Conservation (phyloP, 768 basidiomycete species). For the Tricholoma saponaceum region DNA sequence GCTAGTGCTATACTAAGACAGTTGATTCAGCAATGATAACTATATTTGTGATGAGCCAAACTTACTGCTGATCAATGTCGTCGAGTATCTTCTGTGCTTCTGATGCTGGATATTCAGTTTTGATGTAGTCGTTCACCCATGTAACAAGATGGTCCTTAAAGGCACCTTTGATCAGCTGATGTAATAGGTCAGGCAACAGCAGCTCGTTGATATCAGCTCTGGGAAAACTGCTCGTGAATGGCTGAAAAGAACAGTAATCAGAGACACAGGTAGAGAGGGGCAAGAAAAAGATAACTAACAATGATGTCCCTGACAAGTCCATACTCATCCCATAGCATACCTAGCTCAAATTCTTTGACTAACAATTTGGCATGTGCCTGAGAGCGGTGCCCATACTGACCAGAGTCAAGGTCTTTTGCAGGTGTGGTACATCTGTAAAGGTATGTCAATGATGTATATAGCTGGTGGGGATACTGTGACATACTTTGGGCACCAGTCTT, state of each 20-base stretch:
- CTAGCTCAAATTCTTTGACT: not conserved
- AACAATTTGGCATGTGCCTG: not conserved
- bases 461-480: not conserved
- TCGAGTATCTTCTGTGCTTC: no score
- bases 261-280: no score
- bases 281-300: not conserved
- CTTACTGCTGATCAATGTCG: no score
- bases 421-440: not conserved
- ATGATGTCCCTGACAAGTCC: not conserved
- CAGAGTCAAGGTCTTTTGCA: not conserved
- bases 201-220: slow-evolving; percentile 26
- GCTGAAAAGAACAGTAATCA: not conserved
- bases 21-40: not conserved
- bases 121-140: no score
- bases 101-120: no score
- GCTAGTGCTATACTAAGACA: no score
- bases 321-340: no score
- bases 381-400: not conserved
- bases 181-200: no score
- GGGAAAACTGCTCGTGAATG: slow-evolving; percentile 18
- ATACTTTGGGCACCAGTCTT: no score
- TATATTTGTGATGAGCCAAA: not conserved
- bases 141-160: no score
- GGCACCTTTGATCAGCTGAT: no score
- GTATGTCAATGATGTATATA: not conserved